phyloP scores from a whole-genome alignment of 805 yeast genomes.

The Yarrowia sp. region DNA sequence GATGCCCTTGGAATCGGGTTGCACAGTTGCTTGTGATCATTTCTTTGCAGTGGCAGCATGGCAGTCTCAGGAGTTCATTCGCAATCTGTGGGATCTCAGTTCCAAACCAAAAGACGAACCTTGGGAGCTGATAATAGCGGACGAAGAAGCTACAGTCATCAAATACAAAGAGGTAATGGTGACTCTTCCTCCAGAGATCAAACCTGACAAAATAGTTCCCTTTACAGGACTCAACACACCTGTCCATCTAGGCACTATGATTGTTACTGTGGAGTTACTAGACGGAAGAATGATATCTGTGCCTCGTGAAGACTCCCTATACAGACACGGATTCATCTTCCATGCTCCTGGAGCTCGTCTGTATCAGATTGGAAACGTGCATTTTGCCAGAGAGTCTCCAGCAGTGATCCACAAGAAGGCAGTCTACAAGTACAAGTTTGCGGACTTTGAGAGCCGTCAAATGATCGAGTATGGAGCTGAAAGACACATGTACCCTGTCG shows the following conservation, averaged over 20 bases:
- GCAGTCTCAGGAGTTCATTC: conserved; percentile 8
- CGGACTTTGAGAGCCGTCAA: conserved; percentile 6
- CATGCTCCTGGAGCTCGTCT: conserved; percentile 1
- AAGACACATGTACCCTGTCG: background rate
- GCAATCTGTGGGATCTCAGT: background rate
- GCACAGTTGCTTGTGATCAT: conserved; percentile 12
- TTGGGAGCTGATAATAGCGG: background rate
- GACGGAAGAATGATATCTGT: conserved; percentile 10
- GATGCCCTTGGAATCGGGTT: conserved; percentile 4
- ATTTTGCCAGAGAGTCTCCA: conserved; percentile 7
- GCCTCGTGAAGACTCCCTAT: background rate
- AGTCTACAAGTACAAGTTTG: background rate
- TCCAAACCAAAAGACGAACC: conserved; percentile 5
- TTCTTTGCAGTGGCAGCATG: conserved; percentile 4
- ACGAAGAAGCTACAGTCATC: background rate
- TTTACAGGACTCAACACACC: background rate
- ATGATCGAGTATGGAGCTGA: conserved; percentile 10
- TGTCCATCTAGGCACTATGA: conserved; percentile 3
- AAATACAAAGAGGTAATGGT: background rate
- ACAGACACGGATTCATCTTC: background rate
- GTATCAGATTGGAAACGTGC: conserved; percentile 6
- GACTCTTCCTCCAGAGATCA: background rate
- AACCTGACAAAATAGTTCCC: background rate
- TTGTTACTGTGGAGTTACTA: background rate
- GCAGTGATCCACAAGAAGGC: background rate